A percentile compares a stretch with the other conserved stretches of the same genome.
Evolutionary conservation across 257 asterid species (phyloP).

Genomic region (Verbascum thapsus): DNA sequence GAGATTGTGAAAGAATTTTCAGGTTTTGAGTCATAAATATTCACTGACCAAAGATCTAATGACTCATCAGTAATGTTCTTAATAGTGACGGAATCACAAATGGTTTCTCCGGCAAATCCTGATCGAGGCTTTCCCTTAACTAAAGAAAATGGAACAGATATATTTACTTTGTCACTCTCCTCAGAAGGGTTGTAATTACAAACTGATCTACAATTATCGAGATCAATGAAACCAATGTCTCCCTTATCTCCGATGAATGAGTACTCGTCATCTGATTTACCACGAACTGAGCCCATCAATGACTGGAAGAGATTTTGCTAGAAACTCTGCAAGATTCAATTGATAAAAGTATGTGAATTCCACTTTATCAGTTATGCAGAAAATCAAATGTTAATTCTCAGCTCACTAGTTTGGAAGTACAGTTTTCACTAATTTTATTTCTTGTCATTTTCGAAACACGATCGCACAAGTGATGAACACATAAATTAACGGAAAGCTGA

Average conservation of each 20-base stretch:
- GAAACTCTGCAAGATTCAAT: slow-evolving; percentile 40
- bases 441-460: slow-evolving; percentile 4
- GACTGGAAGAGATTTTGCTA: slow-evolving; percentile 12
- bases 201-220: slow-evolving; percentile 48
- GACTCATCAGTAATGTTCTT: slow-evolving; percentile 54
- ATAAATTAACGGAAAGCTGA: not conserved
- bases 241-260: slow-evolving; percentile 76
- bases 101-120: slow-evolving; percentile 64
- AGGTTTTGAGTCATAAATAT: slow-evolving; percentile 85
- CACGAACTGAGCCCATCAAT: slow-evolving; percentile 46
- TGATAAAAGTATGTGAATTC: slow-evolving; percentile 18
- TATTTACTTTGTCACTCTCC: slow-evolving; percentile 59
- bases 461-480: not conserved
- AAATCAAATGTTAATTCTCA: not conserved
- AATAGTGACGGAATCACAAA: slow-evolving; percentile 55
- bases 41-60: slow-evolving; percentile 74
- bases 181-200: slow-evolving; percentile 64
- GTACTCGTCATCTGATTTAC: slow-evolving; percentile 77
- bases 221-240: slow-evolving; percentile 82
- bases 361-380: slow-evolving; percentile 20
- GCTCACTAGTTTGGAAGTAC: no score
- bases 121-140: slow-evolving; percentile 66
- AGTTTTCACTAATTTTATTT: not conserved
- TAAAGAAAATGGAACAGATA: slow-evolving; percentile 80
- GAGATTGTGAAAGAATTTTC: slow-evolving; percentile 70